Percentiles rank a stretch among this genome's conserved stretches.
These are phyloP conservation scores for Candida corydali DNA, from an alignment of 805 yeast species.

Conservation along the genomic window DNA sequence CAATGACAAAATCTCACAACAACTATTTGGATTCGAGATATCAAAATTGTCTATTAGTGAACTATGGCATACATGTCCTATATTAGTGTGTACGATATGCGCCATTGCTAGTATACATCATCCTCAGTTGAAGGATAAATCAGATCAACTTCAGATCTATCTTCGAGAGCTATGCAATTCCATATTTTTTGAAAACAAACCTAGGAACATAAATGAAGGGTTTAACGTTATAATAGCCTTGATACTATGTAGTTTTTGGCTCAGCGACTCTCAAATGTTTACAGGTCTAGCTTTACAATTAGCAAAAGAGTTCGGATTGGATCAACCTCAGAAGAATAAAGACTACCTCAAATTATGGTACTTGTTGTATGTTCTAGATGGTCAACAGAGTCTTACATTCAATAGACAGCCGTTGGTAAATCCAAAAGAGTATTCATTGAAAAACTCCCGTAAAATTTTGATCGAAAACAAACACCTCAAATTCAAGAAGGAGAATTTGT, in stretches of 20 bases:
- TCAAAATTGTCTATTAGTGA: constrained; percentile 44
- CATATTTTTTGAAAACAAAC: constrained; percentile 33
- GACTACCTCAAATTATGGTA: constrained; percentile 63
- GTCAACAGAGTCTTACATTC: constrained; percentile 61
- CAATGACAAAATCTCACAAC: constrained; percentile 54
- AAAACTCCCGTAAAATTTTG: constrained; percentile 38
- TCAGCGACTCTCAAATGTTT: constrained; percentile 59
- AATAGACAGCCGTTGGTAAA: constrained; percentile 56
- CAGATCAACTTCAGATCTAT: constrained; percentile 23
- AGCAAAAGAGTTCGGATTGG: constrained; percentile 51
- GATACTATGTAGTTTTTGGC: constrained; percentile 66
- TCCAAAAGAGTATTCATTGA: constrained; percentile 41
- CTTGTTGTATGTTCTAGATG: constrained; percentile 59
- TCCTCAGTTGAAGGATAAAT: constrained; percentile 32
- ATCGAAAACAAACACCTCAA: constrained; percentile 15
- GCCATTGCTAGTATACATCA: constrained; percentile 63
- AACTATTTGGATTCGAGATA: constrained; percentile 62
- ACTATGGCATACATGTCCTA: constrained; percentile 54
- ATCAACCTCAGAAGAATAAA: constrained; percentile 27
- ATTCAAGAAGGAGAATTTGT: constrained; percentile 1
- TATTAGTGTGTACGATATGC: constrained; percentile 56
- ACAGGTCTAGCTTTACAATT: constrained; percentile 66
- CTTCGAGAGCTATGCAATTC: constrained; percentile 31
- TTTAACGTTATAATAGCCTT: constrained; percentile 61
- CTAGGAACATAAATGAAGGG: constrained; percentile 43